Percentiles rank a stretch among this genome's conserved stretches.
Conservation (phyloP, 2,329 filamentous ascomycete genomes). For the Colletotrichum orchidophilum region DNA sequence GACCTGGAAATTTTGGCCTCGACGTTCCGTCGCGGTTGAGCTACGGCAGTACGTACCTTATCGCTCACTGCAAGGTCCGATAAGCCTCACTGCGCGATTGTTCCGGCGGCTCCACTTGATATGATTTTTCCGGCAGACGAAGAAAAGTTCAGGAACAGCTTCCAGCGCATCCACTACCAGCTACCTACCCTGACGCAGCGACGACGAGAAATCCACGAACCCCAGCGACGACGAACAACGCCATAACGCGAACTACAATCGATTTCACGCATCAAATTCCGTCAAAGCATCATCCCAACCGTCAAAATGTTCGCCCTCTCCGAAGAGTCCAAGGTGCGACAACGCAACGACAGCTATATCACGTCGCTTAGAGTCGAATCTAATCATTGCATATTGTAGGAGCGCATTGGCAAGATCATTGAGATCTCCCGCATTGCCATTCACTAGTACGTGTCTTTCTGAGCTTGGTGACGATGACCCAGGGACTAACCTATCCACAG, state of each 20-base stretch:
- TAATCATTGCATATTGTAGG: slow-evolving; percentile 60
- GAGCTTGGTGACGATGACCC: neutral
- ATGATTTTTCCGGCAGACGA: slow-evolving; percentile 25
- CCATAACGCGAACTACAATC: neutral
- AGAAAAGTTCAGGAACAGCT: slow-evolving; percentile 30
- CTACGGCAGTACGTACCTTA: slow-evolving; percentile 28
- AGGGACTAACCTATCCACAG: slow-evolving; percentile 60
- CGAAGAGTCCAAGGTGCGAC: slow-evolving; percentile 91
- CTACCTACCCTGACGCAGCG: slow-evolving; percentile 25
- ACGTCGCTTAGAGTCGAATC: slow-evolving; percentile 6
- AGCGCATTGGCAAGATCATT: slow-evolving; percentile 97
- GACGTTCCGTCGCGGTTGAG: slow-evolving; percentile 22
- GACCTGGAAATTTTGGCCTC: slow-evolving; percentile 30
- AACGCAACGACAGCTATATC: neutral
- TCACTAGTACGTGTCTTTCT: slow-evolving; percentile 78
- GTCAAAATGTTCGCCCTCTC: slow-evolving; percentile 75
- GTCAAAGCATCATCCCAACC: neutral
- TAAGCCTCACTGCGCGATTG: slow-evolving; percentile 24
- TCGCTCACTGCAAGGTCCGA: neutral
- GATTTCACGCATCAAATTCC: neutral
- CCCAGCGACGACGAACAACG: slow-evolving; percentile 4
- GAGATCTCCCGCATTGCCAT: slow-evolving; percentile 93
- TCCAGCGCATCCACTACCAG: slow-evolving; percentile 22
- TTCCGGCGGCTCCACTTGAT: slow-evolving; percentile 26
- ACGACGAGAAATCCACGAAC: slow-evolving; percentile 28